phyloP scores from a whole-genome alignment of 768 basidiomycete genomes.

The Clitopilus passeckerianus region DNA sequence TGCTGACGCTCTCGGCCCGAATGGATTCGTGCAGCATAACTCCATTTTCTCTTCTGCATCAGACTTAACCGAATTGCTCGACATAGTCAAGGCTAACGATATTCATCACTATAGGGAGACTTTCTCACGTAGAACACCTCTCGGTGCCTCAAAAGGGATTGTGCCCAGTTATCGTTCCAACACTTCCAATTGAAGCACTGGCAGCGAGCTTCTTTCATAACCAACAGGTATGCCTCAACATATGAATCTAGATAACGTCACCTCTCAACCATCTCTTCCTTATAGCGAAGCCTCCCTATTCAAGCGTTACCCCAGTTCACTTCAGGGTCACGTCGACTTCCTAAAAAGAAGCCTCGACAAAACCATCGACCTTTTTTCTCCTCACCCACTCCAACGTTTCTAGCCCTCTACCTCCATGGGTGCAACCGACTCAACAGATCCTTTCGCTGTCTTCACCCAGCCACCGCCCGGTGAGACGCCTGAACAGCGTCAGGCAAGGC shows the following conservation, averaged over 20 bases:
- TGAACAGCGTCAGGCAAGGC: conserved; percentile 37
- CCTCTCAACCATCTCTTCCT: background rate
- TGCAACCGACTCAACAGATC: conserved; percentile 35
- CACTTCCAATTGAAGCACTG: background rate
- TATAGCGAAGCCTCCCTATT: background rate
- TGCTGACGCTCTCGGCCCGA: background rate
- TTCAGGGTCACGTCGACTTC: background rate
- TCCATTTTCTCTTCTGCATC: background rate
- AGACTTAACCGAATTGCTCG: background rate
- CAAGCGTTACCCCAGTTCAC: background rate
- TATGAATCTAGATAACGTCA: background rate
- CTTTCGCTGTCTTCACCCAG: conserved; percentile 47
- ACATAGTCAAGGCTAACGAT: background rate
- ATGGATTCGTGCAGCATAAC: background rate
- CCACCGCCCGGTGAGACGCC: conserved; percentile 58
- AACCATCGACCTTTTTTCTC: background rate
- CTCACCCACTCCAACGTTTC: background rate
- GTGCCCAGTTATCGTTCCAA: background rate
- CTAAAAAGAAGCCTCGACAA: background rate
- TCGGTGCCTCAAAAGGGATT: background rate
- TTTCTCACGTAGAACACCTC: background rate
- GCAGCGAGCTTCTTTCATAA: background rate
- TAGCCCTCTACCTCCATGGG: conserved; percentile 11
- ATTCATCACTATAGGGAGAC: background rate
- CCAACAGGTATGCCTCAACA: background rate